Percentiles rank a stretch among this genome's conserved stretches.
phyloP scores from a whole-genome alignment of 2,329 filamentous ascomycete genomes.

The Penicillium sp. region DNA sequence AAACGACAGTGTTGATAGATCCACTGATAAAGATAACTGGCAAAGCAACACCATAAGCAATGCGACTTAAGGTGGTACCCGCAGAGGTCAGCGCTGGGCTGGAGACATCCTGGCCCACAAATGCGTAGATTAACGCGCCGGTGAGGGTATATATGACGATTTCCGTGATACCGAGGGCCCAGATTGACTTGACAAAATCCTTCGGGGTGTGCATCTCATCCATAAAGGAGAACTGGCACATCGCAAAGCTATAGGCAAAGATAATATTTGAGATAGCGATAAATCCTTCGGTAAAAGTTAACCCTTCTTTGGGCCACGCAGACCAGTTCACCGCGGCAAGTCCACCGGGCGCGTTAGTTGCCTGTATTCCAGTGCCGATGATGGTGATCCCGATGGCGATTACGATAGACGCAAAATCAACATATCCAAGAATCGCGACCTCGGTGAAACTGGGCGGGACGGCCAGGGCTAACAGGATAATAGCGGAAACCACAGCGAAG shows the following conservation, averaged over 20 bases:
- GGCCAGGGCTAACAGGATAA: constrained; percentile 7
- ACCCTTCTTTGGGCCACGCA: constrained; percentile 7
- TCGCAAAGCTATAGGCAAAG: constrained; percentile 14
- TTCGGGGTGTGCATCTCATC: constrained; percentile 7
- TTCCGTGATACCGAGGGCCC: constrained; percentile 11
- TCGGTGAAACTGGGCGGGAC: constrained; percentile 13
- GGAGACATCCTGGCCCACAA: constrained; percentile 10
- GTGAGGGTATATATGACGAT: constrained; percentile 15
- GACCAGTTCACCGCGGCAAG: constrained; percentile 9
- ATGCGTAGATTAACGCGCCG: constrained; percentile 12
- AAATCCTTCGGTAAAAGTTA: constrained; percentile 10
- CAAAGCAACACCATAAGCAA: constrained; percentile 8
- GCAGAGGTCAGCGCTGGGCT: constrained; percentile 13
- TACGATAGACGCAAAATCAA: constrained; percentile 13
- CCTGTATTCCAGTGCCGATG: constrained; percentile 9
- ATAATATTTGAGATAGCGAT: constrained; percentile 13
- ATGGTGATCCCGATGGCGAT: constrained; percentile 13
- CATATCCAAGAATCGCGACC: constrained; percentile 12
- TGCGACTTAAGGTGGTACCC: constrained; percentile 6
- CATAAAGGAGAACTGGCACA: constrained; percentile 15
- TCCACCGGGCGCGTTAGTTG: constrained; percentile 3
- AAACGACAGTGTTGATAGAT: constrained; percentile 14
- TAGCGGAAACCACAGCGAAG: constrained; percentile 13
- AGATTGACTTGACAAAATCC: constrained; percentile 14
- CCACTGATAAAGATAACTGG: constrained; percentile 11